Evolutionary conservation across 805 yeast genomes (phyloP).

Genomic region (Kurtzmaniella cleridarum): DNA sequence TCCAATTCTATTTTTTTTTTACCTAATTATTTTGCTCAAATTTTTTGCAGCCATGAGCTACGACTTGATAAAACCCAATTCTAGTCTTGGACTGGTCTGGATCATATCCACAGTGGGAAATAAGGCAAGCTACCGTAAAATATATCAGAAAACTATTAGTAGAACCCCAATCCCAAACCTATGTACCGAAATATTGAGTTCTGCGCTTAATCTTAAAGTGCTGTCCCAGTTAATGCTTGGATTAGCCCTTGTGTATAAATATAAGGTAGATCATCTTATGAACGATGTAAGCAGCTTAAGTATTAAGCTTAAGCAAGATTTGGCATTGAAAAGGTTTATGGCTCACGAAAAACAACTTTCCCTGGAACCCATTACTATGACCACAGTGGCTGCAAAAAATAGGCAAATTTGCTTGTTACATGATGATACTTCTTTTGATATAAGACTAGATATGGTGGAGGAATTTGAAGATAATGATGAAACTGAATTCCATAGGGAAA

Average conservation of each 20-base stretch:
- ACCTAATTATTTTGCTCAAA: not conserved
- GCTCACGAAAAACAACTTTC: not conserved
- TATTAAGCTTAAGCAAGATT: conserved; percentile 8
- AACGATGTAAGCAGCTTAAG: conserved; percentile 18
- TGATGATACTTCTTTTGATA: too few relatives aligned
- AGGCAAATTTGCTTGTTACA: not conserved
- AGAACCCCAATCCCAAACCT: conserved; percentile 37
- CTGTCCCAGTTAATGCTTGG: conserved; percentile 45
- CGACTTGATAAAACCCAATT: not conserved
- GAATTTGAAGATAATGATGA: conserved; percentile 3
- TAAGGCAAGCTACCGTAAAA: conserved; percentile 19
- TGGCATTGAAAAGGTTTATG: not conserved
- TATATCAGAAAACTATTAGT: conserved; percentile 26
- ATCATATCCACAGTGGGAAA: conserved; percentile 38
- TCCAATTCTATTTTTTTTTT: not conserved
- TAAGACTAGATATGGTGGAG: conserved; percentile 1
- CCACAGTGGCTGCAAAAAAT: not conserved
- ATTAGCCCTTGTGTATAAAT: conserved; percentile 41
- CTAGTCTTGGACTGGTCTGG: conserved; percentile 25
- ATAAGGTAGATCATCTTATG: conserved; percentile 44
- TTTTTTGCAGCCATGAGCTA: not conserved
- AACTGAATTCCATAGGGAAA: conserved; percentile 2
- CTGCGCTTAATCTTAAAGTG: conserved; percentile 22
- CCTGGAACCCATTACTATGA: not conserved
- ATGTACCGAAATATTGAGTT: conserved; percentile 25